Percentiles rank a stretch among this genome's conserved stretches.
Evolutionary conservation across 1,139 yeast genomes (phyloP).

Genomic region (Pichia sp.): DNA sequence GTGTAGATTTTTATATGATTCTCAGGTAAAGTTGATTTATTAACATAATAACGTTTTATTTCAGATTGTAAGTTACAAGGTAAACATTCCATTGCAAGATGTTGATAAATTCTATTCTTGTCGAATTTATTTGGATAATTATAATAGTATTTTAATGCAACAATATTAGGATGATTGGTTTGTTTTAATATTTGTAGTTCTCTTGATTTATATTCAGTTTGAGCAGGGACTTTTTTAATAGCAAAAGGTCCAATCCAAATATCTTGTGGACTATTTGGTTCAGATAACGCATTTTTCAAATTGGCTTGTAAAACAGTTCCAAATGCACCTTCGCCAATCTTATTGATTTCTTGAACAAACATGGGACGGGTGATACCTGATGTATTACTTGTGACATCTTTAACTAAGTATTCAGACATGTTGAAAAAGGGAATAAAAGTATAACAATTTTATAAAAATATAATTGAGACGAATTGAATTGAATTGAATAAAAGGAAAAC

Average conservation of each 20-base stretch:
- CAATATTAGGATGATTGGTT: conserved; percentile 74
- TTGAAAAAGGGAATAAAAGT: neutral
- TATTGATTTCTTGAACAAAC: conserved; percentile 64
- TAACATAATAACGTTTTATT: conserved; percentile 60
- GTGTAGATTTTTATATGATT: conserved; percentile 72
- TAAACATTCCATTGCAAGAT: conserved; percentile 77
- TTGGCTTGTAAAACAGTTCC: conserved; percentile 78
- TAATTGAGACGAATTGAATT: neutral
- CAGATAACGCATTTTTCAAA: conserved; percentile 31
- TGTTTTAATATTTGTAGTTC: conserved; percentile 69
- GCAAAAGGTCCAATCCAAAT: conserved; percentile 74
- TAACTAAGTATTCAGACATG: conserved; percentile 35
- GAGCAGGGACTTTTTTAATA: conserved; percentile 76
- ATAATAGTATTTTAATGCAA: conserved; percentile 56
- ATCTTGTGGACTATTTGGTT: conserved; percentile 17
- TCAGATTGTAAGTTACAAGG: conserved; percentile 75
- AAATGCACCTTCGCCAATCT: conserved; percentile 79
- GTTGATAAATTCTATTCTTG: conserved; percentile 63
- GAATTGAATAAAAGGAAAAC: neutral
- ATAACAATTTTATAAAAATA: neutral
- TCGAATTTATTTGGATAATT: conserved; percentile 54
- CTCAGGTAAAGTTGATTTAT: conserved; percentile 59
- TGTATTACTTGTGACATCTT: conserved; percentile 58
- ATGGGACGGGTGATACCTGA: conserved; percentile 49
- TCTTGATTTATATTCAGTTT: conserved; percentile 74